phyloP scores from a whole-genome alignment of 495 filamentous ascomycete genomes.

The Glutinoglossum americanum region DNA sequence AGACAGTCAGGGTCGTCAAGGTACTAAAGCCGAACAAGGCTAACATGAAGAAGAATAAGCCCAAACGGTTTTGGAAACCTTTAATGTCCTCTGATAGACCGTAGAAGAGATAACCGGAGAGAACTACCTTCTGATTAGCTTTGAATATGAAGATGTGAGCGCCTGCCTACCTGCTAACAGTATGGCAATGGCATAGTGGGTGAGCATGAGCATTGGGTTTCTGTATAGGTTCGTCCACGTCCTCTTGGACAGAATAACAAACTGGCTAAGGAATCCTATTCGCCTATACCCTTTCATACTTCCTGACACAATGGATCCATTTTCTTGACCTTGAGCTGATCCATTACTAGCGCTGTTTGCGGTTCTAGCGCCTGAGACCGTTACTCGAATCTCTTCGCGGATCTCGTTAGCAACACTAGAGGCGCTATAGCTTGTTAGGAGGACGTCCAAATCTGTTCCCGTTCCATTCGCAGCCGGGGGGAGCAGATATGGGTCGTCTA shows the following conservation, averaged over 20 bases:
- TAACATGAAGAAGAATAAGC: constrained; percentile 93
- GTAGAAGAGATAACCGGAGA: constrained; percentile 91
- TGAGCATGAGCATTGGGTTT: constrained; percentile 96
- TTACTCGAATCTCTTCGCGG: constrained; percentile 57
- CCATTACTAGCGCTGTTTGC: constrained; percentile 54
- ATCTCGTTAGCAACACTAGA: constrained; percentile 64
- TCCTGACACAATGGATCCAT: constrained; percentile 24
- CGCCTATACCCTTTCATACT: constrained; percentile 62
- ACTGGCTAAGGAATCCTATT: constrained; percentile 57
- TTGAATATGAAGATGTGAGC: background rate
- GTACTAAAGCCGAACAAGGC: constrained; percentile 95
- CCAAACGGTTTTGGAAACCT: constrained; percentile 96
- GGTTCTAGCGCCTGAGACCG: constrained; percentile 32
- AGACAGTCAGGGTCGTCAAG: constrained; percentile 79
- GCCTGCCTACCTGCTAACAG: constrained; percentile 36
- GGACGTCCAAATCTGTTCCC: constrained; percentile 60
- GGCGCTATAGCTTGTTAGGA: constrained; percentile 49
- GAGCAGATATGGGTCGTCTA: constrained; percentile 57
- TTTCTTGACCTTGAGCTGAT: constrained; percentile 12
- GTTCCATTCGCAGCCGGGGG: constrained; percentile 39
- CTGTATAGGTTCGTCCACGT: constrained; percentile 97
- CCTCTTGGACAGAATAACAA: constrained; percentile 66
- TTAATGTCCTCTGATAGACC: constrained; percentile 87
- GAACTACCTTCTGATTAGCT: constrained; percentile 25
- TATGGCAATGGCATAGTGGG: constrained; percentile 97